Percentiles rank a stretch among this genome's conserved stretches.
Evolutionary conservation across 768 basidiomycete species (phyloP).

Genomic region (Peribolospora kevripleyi): DNA sequence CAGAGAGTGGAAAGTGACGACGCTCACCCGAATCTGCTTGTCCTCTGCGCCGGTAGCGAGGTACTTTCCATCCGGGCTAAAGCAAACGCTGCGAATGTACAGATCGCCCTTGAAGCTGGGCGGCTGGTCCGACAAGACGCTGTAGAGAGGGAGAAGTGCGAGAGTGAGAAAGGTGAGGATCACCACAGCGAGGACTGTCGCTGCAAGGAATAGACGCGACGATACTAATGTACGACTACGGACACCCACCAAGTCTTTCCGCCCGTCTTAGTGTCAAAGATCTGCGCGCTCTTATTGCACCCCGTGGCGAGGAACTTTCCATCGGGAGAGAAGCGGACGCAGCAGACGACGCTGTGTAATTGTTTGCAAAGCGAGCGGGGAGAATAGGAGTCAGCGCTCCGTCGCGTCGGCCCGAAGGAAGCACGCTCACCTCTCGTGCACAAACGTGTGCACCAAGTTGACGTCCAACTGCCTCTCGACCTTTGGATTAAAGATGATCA

Average conservation of each 20-base stretch:
- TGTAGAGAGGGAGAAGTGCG: conserved; percentile 50
- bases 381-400: too few relatives aligned
- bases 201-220: neutral
- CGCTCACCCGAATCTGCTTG: conserved; percentile 56
- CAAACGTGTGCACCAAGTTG: conserved; percentile 54
- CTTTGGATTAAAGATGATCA: conserved; percentile 62
- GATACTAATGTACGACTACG: neutral
- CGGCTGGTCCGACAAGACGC: conserved; percentile 38
- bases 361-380: too few relatives aligned
- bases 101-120: conserved; percentile 46
- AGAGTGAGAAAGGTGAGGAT: conserved; percentile 40
- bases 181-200: conserved; percentile 19
- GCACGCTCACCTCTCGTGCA: conserved; percentile 50
- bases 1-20: neutral
- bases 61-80: conserved; percentile 45
- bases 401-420: too few relatives aligned
- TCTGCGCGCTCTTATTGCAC: conserved; percentile 85
- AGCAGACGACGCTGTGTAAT: conserved; percentile 44
- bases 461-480: conserved; percentile 58
- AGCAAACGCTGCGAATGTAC: conserved; percentile 69
- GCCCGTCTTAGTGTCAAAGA: conserved; percentile 77
- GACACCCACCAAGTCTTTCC: conserved; percentile 46
- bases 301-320: conserved; percentile 82
- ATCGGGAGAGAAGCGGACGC: conserved; percentile 82
- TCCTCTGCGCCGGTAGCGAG: conserved; percentile 74